Conservation (phyloP, 768 basidiomycete genomes). For the Tephrocybe sp. region DNA sequence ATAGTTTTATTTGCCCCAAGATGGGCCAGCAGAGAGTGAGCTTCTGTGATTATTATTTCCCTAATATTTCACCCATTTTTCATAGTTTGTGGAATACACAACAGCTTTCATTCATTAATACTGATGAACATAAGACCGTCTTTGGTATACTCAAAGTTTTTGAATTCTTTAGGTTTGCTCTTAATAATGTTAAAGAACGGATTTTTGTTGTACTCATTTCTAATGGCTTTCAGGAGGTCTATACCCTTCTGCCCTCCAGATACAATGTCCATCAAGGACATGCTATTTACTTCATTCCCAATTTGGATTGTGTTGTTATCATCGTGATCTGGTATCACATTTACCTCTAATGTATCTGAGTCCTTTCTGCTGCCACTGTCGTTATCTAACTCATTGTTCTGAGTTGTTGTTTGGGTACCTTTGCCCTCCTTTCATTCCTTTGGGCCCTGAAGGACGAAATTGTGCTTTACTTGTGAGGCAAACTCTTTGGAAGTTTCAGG, state of each 20-base stretch:
- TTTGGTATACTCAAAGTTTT: conserved; percentile 1
- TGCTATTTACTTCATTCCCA: background rate
- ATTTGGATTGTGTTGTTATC: background rate
- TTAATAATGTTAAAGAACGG: conserved; percentile 11
- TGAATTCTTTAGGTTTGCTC: background rate
- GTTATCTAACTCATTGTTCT: background rate
- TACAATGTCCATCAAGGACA: background rate
- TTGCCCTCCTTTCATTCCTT: conserved; percentile 11
- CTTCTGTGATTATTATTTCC: conserved; percentile 25
- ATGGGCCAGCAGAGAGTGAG: conserved; percentile 17
- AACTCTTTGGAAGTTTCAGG: conserved; percentile 11
- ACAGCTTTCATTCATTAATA: background rate
- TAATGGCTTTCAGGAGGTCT: conserved; percentile 5
- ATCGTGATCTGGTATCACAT: background rate
- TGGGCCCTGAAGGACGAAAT: conserved; percentile 11
- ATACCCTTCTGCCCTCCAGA: background rate
- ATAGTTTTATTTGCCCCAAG: conserved; percentile 30
- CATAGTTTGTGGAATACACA: conserved; percentile 15
- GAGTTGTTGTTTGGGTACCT: background rate
- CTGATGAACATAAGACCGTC: background rate
- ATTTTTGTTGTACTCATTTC: conserved; percentile 5
- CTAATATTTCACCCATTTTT: conserved; percentile 8
- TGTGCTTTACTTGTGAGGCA: background rate
- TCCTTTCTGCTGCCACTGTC: too few species aligned
- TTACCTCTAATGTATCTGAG: background rate